Evolutionary conservation across 2,329 filamentous ascomycete genomes (phyloP).

Genomic region (Mycosphaerella sp.): DNA sequence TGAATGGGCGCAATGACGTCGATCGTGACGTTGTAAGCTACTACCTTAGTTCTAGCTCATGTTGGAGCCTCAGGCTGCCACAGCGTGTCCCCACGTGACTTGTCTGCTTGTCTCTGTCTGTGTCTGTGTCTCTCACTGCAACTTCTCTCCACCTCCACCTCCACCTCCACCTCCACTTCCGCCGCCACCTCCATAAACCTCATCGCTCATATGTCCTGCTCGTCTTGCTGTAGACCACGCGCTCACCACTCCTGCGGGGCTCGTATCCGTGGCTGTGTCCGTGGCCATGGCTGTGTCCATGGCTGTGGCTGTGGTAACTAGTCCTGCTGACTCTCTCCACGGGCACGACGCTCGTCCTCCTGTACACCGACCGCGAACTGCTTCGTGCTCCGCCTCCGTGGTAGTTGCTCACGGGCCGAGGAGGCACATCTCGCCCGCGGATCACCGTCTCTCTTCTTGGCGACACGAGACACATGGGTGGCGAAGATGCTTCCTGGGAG

Average conservation of each 20-base stretch:
- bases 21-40: neutral
- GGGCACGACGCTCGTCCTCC: slow-evolving; percentile 22
- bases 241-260: slow-evolving; percentile 18
- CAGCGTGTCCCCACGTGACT: no score
- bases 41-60: no score
- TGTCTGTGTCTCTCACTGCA: no score
- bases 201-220: slow-evolving; percentile 27
- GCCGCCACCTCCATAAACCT: no score
- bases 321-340: slow-evolving; percentile 22
- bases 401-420: slow-evolving; percentile 32
- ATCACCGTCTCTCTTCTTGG: slow-evolving; percentile 22
- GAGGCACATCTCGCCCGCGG: slow-evolving; percentile 22
- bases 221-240: slow-evolving; percentile 21
- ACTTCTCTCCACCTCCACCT: no score
- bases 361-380: slow-evolving; percentile 16
- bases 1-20: neutral
- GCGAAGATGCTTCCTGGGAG: no score
- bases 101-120: no score
- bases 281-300: neutral
- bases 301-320: slow-evolving; percentile 16
- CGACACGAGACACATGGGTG: slow-evolving; percentile 32
- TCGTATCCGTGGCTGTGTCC: neutral
- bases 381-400: slow-evolving; percentile 25
- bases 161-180: neutral
- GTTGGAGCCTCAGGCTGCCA: no score